phyloP scores from a whole-genome alignment of 768 basidiomycete species.

The Lanmaoa pseudosensibilis region DNA sequence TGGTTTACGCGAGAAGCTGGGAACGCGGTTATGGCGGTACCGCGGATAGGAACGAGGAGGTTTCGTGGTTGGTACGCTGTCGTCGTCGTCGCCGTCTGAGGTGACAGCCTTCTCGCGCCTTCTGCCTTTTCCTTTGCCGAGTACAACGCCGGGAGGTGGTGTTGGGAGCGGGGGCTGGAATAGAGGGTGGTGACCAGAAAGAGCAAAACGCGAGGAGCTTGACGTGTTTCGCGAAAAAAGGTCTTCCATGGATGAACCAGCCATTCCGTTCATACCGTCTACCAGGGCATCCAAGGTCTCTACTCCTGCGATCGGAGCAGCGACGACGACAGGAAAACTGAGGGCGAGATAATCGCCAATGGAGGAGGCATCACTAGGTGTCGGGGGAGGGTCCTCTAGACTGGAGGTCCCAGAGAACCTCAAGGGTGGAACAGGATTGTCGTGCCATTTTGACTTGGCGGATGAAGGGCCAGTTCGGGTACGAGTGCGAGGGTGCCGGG shows the following conservation, averaged over 20 bases:
- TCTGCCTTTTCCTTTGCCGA: slow-evolving; percentile 49
- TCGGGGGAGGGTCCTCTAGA: slow-evolving; percentile 73
- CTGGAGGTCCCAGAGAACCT: slow-evolving; percentile 71
- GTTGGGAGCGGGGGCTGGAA: slow-evolving; percentile 83
- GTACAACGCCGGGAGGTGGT: slow-evolving; percentile 75
- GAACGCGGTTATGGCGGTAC: slow-evolving; percentile 21
- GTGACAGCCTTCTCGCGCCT: slow-evolving; percentile 28
- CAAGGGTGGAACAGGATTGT: slow-evolving; percentile 49
- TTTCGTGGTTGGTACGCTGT: slow-evolving; percentile 14
- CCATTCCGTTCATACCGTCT: slow-evolving; percentile 91
- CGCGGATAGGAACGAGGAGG: slow-evolving; percentile 19
- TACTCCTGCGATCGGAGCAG: slow-evolving; percentile 75
- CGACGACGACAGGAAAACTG: slow-evolving; percentile 64
- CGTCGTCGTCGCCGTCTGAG: slow-evolving; percentile 51
- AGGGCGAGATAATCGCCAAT: slow-evolving; percentile 30
- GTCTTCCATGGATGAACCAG: slow-evolving; percentile 59
- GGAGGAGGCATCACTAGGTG: slow-evolving; percentile 52
- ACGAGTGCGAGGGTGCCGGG: slow-evolving; percentile 47
- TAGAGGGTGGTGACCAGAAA: slow-evolving; percentile 67
- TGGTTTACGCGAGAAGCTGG: slow-evolving; percentile 25
- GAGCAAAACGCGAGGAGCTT: slow-evolving; percentile 53
- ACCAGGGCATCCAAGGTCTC: slow-evolving; percentile 88
- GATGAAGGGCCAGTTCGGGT: slow-evolving; percentile 61
- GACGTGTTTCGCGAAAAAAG: slow-evolving; percentile 46
- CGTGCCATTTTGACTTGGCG: slow-evolving; percentile 41